Conservation (phyloP, 2,329 filamentous ascomycete genomes). For the Penicillium sp. region DNA sequence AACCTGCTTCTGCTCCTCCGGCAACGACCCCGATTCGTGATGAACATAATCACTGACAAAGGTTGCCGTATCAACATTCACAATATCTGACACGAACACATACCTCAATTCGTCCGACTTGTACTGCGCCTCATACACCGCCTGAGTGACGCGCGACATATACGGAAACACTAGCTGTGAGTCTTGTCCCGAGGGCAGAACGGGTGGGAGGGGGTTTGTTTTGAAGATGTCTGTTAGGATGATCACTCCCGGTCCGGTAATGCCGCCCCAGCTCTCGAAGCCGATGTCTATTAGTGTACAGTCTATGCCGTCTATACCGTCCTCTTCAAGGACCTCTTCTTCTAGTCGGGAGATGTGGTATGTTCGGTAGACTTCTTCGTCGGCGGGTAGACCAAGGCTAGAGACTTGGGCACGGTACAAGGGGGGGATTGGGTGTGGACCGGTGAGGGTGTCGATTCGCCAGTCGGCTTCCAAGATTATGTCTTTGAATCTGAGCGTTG, state of each 20-base stretch:
- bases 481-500: neutral
- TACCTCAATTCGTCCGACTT: neutral
- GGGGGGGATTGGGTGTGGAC: neutral
- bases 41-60: neutral
- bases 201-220: neutral
- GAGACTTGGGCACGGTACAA: neutral
- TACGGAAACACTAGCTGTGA: neutral
- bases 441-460: neutral
- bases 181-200: neutral
- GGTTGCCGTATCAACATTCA: conserved; percentile 2
- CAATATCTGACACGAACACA: conserved; percentile 4
- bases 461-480: neutral
- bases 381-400: neutral
- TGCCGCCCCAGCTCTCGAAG: conserved; percentile 2
- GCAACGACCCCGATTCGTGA: neutral
- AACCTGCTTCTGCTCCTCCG: neutral
- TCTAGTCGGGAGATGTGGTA: neutral
- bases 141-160: conserved; percentile 2
- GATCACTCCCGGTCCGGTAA: neutral
- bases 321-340: neutral
- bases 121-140: neutral
- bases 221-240: neutral
- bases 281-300: neutral
- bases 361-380: neutral
- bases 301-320: too few species aligned